Conservation (phyloP, 257 asterid species). For the Solanum clarkiae region DNA sequence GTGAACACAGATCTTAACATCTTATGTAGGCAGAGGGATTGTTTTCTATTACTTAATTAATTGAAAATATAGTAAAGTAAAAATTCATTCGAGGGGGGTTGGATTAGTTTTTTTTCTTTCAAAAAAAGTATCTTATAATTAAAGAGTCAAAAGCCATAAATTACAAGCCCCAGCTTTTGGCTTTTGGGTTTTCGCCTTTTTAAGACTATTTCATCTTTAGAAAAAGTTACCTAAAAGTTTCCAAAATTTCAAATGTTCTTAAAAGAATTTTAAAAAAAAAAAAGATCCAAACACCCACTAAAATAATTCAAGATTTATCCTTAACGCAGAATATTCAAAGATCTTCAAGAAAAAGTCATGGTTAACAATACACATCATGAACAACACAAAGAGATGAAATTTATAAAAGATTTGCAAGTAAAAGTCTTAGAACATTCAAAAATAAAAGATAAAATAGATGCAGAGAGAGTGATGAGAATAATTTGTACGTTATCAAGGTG, state of each 20-base stretch:
- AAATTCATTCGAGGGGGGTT: neutral
- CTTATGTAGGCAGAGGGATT: neutral
- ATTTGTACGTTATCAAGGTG: neutral
- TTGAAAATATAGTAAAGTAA: neutral
- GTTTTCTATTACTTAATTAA: neutral
- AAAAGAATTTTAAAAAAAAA: no score
- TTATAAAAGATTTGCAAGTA: neutral
- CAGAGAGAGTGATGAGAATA: neutral
- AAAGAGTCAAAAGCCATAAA: no score
- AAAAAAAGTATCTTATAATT: no score
- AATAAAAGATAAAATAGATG: neutral
- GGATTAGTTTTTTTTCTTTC: no score
- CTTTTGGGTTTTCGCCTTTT: no score
- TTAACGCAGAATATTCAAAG: neutral
- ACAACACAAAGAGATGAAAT: neutral
- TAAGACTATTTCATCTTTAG: no score
- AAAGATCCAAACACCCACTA: neutral
- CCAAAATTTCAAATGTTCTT: no score
- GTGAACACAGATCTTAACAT: no score
- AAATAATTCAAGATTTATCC: neutral
- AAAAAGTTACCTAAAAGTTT: no score
- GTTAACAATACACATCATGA: neutral
- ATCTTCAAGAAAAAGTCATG: neutral
- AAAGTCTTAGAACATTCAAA: neutral
- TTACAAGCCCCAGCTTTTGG: no score